A percentile compares a stretch with the other conserved stretches of the same genome.
Conservation (phyloP, 345 rosid species). For the Conringia planisiliqua region DNA sequence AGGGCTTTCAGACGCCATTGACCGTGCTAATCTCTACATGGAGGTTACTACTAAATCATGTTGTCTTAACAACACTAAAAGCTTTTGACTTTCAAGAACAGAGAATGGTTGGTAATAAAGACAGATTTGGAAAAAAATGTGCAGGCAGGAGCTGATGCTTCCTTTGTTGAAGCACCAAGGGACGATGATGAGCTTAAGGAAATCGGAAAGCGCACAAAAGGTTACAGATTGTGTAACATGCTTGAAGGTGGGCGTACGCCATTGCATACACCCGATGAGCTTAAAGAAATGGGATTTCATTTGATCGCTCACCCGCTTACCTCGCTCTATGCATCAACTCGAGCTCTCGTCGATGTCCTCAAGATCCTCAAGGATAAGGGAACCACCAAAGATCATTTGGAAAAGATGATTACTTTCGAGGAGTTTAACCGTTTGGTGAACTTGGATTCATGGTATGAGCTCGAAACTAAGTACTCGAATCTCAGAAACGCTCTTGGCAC, state of each 20-base stretch:
- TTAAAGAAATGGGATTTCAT: constrained; percentile 51
- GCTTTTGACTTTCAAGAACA: not conserved
- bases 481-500: constrained; percentile 32
- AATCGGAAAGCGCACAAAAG: constrained; percentile 40
- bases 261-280: constrained; percentile 49
- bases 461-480: constrained; percentile 41
- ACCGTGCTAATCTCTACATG: constrained; percentile 54
- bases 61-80: not conserved
- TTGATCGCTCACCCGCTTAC: constrained; percentile 29
- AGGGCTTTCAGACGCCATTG: constrained; percentile 51
- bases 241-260: constrained; percentile 51
- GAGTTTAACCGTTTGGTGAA: constrained; percentile 45
- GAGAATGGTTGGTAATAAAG: not conserved
- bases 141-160: constrained; percentile 50
- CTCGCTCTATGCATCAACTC: constrained; percentile 42
- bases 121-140: not conserved
- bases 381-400: constrained; percentile 37
- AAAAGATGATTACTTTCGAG: constrained; percentile 46
- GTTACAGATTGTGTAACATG: constrained; percentile 48
- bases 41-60: constrained; percentile 26
- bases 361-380: constrained; percentile 41
- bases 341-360: constrained; percentile 45
- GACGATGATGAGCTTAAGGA: constrained; percentile 46
- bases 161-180: constrained; percentile 53
- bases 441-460: constrained; percentile 45